A percentile compares a stretch with the other conserved stretches of the same genome.
These are phyloP conservation scores for Pyricularia sp. DNA, from an alignment of 2,329 filamentous ascomycete genomes.

Conservation along the genomic window DNA sequence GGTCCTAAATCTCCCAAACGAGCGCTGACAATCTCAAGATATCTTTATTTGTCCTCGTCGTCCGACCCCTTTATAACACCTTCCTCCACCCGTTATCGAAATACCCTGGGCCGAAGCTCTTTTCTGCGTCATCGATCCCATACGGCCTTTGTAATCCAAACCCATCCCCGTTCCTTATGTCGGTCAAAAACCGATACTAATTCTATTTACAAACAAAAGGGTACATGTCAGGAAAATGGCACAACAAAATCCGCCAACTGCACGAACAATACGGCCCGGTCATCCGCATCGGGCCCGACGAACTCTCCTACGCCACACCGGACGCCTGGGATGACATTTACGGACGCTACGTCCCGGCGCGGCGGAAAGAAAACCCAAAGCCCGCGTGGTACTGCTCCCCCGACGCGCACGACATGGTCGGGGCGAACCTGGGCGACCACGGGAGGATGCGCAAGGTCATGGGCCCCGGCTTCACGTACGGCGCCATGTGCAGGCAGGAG, in stretches of 20 bases:
- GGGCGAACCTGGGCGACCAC: slow-evolving; percentile 2
- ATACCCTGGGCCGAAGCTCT: slow-evolving; percentile 13
- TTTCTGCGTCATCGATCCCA: slow-evolving; percentile 8
- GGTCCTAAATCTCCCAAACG: background rate
- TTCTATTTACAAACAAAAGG: background rate
- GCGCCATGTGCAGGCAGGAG: too few species aligned
- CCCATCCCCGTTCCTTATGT: too few species aligned
- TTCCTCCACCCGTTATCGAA: slow-evolving; percentile 13
- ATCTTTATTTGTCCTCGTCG: background rate
- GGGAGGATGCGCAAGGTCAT: background rate
- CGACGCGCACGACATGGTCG: slow-evolving; percentile 4
- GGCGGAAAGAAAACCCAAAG: background rate
- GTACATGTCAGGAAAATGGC: too few species aligned
- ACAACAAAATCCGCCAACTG: too few species aligned
- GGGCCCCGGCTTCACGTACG: background rate
- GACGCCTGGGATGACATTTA: too few species aligned
- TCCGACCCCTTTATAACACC: slow-evolving; percentile 11
- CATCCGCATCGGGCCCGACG: too few species aligned
- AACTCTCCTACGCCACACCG: too few species aligned
- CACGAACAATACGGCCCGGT: too few species aligned
- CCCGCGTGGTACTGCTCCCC: background rate
- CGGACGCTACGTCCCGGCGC: background rate
- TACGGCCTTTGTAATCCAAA: background rate
- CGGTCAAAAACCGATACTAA: background rate
- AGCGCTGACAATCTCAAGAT: background rate